Percentiles rank a stretch among this genome's conserved stretches.
Evolutionary conservation across 441 rosid genomes (phyloP).

Genomic region (Aquilaria agallochum): DNA sequence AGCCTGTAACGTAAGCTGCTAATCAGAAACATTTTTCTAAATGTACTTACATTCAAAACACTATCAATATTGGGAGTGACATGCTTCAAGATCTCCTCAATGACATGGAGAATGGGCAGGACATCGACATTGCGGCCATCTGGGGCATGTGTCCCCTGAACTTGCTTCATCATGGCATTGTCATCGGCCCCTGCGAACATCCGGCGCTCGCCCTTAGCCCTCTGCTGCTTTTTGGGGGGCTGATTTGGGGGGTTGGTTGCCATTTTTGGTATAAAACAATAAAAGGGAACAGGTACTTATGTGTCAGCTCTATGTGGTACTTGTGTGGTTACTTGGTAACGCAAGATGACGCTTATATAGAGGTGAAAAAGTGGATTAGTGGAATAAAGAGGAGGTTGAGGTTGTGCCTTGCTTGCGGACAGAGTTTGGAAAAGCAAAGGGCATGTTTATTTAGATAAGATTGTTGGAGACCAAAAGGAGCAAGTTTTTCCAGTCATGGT

Average conservation of each 20-base stretch:
- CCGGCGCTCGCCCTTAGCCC: constrained; percentile 11
- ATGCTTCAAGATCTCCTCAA: constrained; percentile 20
- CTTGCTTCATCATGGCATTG: constrained; percentile 17
- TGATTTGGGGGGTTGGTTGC: not conserved
- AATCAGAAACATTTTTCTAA: too few species aligned
- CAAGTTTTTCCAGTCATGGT: too few species aligned
- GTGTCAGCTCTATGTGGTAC: not conserved
- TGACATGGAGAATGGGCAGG: constrained; percentile 22
- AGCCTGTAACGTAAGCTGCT: too few species aligned
- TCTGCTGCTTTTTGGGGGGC: constrained; percentile 12
- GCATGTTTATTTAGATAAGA: constrained; percentile 1
- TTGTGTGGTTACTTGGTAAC: constrained; percentile 10
- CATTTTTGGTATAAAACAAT: not conserved
- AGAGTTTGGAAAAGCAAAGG: constrained; percentile 24
- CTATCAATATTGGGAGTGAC: constrained; percentile 15
- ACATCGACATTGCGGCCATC: constrained; percentile 24
- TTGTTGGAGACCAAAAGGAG: too few species aligned
- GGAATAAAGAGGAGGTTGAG: constrained; percentile 18
- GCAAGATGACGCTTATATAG: constrained; percentile 18
- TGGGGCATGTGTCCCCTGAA: constrained; percentile 25
- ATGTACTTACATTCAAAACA: constrained; percentile 12
- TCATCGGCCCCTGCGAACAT: constrained; percentile 20
- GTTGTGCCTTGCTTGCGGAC: constrained; percentile 26
- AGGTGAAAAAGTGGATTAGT: not conserved
- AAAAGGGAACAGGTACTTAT: not conserved